Percentiles rank a stretch among this genome's conserved stretches.
Evolutionary conservation across 2,329 filamentous ascomycete species (phyloP).

Genomic region (Colletotrichum sp.): DNA sequence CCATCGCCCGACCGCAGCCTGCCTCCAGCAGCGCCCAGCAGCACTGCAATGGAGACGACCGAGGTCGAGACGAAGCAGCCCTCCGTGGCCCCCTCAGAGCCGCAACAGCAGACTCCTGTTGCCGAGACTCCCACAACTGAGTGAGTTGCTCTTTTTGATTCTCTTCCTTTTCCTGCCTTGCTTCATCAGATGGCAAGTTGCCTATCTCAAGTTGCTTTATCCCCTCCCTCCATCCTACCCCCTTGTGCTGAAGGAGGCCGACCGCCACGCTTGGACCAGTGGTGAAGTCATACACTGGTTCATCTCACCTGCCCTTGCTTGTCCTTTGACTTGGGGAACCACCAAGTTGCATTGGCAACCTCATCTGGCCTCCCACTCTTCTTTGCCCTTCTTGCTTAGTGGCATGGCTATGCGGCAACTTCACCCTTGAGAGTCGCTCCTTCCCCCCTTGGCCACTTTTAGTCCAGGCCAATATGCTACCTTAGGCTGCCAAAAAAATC

Average conservation of each 20-base stretch:
- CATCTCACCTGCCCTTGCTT: not conserved
- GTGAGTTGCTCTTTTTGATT: not conserved
- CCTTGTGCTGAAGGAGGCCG: not conserved
- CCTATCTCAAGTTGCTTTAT: not conserved
- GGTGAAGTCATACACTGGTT: conserved; percentile 16
- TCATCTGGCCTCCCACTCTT: not conserved
- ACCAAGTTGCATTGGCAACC: not conserved
- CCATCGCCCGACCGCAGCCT: not conserved
- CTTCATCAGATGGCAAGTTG: not conserved
- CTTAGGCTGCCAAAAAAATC: not conserved
- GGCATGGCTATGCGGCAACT: not conserved
- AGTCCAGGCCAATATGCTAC: not conserved
- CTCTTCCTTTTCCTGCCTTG: not conserved
- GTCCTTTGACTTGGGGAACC: not conserved
- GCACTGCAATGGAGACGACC: conserved; percentile 8
- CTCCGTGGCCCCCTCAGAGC: conserved; percentile 17
- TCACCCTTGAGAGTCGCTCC: not conserved
- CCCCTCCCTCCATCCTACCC: not conserved
- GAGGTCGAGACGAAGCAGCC: conserved; percentile 20
- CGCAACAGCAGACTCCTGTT: conserved; percentile 8
- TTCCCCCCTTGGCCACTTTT: not conserved
- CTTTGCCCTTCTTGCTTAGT: not conserved
- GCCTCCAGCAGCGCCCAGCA: not conserved
- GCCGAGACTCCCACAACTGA: conserved; percentile 10
- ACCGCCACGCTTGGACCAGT: not conserved